Evolutionary conservation across 148 eudicot species (phyloP).

Genomic region (Diospyros lotus): DNA sequence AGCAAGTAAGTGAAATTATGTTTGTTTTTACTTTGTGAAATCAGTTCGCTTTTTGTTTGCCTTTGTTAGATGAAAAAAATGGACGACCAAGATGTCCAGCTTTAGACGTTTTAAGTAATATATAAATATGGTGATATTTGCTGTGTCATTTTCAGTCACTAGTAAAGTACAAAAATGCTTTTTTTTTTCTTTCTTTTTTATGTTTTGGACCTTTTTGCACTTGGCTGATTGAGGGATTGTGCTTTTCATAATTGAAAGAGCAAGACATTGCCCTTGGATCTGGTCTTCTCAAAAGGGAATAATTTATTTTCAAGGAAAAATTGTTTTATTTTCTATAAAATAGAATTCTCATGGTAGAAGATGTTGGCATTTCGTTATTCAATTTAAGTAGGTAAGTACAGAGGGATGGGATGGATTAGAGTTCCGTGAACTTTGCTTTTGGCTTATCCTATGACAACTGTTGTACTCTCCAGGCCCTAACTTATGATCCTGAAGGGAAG

Average conservation of each 20-base stretch:
- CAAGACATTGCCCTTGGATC: not conserved
- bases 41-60: not conserved
- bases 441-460: not conserved
- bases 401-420: not conserved
- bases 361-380: not conserved
- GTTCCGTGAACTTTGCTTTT: too few species aligned
- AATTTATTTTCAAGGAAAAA: not conserved
- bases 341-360: not conserved
- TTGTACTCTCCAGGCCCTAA: constrained; percentile 51
- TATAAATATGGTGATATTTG: not conserved
- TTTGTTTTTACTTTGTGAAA: not conserved
- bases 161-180: too few species aligned
- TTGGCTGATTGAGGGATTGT: too few species aligned
- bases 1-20: constrained; percentile 54
- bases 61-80: not conserved
- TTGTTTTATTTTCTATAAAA: not conserved
- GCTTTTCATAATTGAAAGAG: too few species aligned
- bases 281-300: not conserved
- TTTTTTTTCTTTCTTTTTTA: too few species aligned
- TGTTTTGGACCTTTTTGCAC: too few species aligned
- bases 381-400: not conserved
- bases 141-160: not conserved
- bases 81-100: not conserved
- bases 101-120: not conserved
- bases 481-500: constrained; percentile 77